Conservation (phyloP, 2,329 filamentous ascomycete genomes). For the Claviceps citrina region DNA sequence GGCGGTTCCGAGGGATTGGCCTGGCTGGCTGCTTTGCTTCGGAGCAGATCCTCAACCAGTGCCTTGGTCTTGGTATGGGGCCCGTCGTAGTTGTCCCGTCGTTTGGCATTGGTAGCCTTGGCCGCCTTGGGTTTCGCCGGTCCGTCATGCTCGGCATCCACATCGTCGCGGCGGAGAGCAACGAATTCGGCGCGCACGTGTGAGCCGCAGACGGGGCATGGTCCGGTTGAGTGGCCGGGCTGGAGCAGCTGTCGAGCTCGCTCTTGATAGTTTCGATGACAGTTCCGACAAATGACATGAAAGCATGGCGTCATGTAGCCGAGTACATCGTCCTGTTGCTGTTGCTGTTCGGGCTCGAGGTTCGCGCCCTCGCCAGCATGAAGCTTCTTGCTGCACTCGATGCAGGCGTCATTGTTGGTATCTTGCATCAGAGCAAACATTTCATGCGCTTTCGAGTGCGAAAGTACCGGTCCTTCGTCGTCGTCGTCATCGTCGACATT, state of each 20-base stretch:
- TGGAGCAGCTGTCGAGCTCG: constrained; percentile 28
- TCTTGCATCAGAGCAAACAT: constrained; percentile 75
- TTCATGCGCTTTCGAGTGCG: constrained; percentile 63
- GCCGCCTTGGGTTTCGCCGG: constrained; percentile 23
- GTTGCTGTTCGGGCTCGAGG: constrained; percentile 40
- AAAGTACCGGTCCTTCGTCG: constrained; percentile 40
- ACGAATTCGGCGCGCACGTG: constrained; percentile 50
- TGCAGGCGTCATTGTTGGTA: constrained; percentile 60
- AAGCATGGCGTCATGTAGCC: constrained; percentile 77
- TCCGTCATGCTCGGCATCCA: constrained; percentile 40
- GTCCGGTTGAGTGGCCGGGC: constrained; percentile 26
- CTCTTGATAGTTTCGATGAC: constrained; percentile 46
- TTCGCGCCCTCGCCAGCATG: constrained; percentile 38
- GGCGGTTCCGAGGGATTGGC: constrained; percentile 50
- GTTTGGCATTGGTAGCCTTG: constrained; percentile 30
- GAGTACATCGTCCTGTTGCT: constrained; percentile 44
- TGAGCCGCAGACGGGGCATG: constrained; percentile 54
- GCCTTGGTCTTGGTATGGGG: constrained; percentile 87
- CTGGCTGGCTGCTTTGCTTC: constrained; percentile 46
- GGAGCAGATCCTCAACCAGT: constrained; percentile 57
- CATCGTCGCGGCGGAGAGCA: constrained; percentile 48
- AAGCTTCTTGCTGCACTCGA: constrained; percentile 52
- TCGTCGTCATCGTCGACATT: constrained; percentile 71
- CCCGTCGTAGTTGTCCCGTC: constrained; percentile 55
- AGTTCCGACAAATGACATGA: constrained; percentile 67